A percentile compares a stretch with the other conserved stretches of the same genome.
Conservation (phyloP, 257 asterid genomes). For the Nicotiana obtusifolia region DNA sequence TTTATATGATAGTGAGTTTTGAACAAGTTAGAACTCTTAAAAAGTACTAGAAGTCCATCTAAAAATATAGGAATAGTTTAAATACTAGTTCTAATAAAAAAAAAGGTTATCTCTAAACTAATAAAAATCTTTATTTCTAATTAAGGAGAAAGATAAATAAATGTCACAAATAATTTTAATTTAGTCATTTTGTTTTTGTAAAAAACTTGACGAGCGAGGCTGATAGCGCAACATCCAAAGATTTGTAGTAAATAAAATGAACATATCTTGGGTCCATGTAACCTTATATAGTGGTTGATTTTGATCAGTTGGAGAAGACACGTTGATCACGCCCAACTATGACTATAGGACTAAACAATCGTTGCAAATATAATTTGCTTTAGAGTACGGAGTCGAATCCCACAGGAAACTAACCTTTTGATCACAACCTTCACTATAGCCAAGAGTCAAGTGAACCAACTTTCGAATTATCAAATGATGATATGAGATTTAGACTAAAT, state of each 20-base stretch:
- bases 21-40: not conserved
- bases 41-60: not conserved
- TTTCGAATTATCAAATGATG: no score
- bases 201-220: not conserved
- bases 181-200: no score
- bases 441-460: no score
- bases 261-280: not conserved
- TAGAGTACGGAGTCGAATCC: no score
- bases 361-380: no score
- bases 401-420: no score
- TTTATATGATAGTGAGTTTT: not conserved
- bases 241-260: not conserved
- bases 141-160: not conserved
- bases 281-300: not conserved
- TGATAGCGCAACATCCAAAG: not conserved
- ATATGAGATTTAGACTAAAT: no score
- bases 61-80: not conserved
- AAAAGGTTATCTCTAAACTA: not conserved
- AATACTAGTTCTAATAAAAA: not conserved
- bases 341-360: no score
- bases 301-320: not conserved
- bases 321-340: not conserved
- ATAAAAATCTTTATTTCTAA: not conserved
- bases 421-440: no score
- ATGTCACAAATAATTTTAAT: no score